A percentile compares a stretch with the other conserved stretches of the same genome.
These are phyloP conservation scores for Biscogniauxia marginata DNA, from an alignment of 2,329 filamentous ascomycete genomes.

Conservation along the genomic window DNA sequence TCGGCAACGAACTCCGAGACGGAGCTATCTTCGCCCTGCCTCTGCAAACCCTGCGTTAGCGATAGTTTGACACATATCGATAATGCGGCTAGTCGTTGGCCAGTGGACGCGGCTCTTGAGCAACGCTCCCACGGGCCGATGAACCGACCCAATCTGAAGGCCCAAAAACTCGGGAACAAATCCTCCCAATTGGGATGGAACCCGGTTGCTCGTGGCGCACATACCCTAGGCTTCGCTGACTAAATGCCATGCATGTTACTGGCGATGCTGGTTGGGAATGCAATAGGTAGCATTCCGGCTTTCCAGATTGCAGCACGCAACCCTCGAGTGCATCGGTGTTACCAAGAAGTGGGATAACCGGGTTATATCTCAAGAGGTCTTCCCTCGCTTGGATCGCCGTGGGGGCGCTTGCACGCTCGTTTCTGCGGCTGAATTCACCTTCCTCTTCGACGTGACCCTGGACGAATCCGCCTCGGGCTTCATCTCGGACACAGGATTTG, in stretches of 20 bases:
- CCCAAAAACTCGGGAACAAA: conserved; percentile 18
- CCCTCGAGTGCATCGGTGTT: conserved; percentile 2
- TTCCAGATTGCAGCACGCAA: conserved; percentile 19
- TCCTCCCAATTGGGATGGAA: conserved; percentile 24
- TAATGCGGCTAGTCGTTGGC: conserved; percentile 14
- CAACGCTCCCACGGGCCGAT: conserved; percentile 30
- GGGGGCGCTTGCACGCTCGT: conserved; percentile 16
- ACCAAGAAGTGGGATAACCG: not conserved
- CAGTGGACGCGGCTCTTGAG: conserved; percentile 16
- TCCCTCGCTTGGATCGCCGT: conserved; percentile 30
- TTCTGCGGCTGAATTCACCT: conserved; percentile 13
- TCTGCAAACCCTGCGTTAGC: conserved; percentile 11
- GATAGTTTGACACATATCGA: conserved; percentile 17
- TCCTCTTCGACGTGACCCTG: conserved; percentile 20
- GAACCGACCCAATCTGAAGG: conserved; percentile 16
- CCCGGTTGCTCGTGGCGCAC: conserved; percentile 13
- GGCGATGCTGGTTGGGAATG: conserved; percentile 8
- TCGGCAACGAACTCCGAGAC: conserved; percentile 23
- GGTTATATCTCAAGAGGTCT: conserved; percentile 15
- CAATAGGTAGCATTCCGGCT: conserved; percentile 13
- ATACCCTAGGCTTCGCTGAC: conserved; percentile 18
- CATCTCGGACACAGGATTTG: conserved; percentile 4
- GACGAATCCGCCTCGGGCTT: conserved; percentile 1
- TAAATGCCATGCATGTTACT: conserved; percentile 20
- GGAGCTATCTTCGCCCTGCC: conserved; percentile 15